A percentile compares a stretch with the other conserved stretches of the same genome.
Evolutionary conservation across 2,329 filamentous ascomycete species (phyloP).

Genomic region (Phialemonium atrogriseum): DNA sequence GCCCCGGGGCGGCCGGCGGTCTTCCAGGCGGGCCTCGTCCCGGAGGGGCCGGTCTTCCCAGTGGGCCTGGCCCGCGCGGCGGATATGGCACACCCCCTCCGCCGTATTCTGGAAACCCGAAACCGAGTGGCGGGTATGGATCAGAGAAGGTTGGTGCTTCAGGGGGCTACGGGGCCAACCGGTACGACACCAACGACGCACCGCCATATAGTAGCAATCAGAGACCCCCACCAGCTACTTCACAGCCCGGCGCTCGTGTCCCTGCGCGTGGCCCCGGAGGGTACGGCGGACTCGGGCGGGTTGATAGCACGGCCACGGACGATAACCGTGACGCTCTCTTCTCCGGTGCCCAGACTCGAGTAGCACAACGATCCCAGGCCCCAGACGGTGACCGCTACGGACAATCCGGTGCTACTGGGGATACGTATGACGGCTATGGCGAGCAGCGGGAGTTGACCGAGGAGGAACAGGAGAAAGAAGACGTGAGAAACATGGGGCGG

Average conservation of each 20-base stretch:
- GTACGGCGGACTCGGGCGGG: conserved; percentile 51
- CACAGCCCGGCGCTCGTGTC: conserved; percentile 5
- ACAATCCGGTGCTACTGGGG: conserved; percentile 4
- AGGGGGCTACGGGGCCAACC: conserved; percentile 43
- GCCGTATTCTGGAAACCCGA: conserved; percentile 16
- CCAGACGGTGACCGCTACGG: conserved; percentile 11
- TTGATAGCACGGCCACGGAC: conserved; percentile 37
- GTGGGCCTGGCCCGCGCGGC: conserved; percentile 24
- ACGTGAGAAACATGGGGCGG: conserved; percentile 63
- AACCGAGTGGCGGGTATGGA: conserved; percentile 37
- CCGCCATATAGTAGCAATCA: conserved; percentile 18
- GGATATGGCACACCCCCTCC: conserved; percentile 22
- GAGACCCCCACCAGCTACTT: conserved; percentile 21
- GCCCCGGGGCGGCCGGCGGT: conserved; percentile 15
- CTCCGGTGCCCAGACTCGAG: conserved; percentile 36
- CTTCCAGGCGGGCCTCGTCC: conserved; percentile 16
- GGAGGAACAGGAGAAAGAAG: conserved; percentile 66
- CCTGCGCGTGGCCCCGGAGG: conserved; percentile 37
- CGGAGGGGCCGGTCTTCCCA: conserved; percentile 24
- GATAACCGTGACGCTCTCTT: conserved; percentile 57
- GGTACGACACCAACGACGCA: conserved; percentile 35
- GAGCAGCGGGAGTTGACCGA: conserved; percentile 72
- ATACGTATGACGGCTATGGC: conserved; percentile 45
- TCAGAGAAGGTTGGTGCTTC: conserved; percentile 43
- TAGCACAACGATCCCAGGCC: conserved; percentile 8